Percentiles rank a stretch among this genome's conserved stretches.
Evolutionary conservation across 331 rosid genomes (phyloP).

Genomic region (Cydonia oblonga): DNA sequence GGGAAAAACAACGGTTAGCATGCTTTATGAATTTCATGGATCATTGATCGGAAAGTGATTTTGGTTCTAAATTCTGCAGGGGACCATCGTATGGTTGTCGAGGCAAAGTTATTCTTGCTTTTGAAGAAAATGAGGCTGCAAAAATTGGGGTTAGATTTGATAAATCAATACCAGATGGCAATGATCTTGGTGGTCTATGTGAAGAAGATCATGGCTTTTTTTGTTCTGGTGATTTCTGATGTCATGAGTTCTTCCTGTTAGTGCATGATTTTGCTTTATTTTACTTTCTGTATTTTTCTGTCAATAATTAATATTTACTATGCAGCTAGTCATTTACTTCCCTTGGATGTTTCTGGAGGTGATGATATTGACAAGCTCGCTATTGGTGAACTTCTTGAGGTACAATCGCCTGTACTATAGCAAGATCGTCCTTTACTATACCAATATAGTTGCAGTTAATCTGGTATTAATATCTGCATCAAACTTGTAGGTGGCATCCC

Average conservation of each 20-base stretch:
- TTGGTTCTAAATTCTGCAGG: slow-evolving; percentile 31
- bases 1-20: neutral
- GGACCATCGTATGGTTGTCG: slow-evolving; percentile 83
- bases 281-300: slow-evolving; percentile 1
- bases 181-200: slow-evolving; percentile 86
- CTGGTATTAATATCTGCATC: slow-evolving; percentile 15
- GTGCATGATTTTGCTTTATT: neutral
- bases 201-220: slow-evolving; percentile 89
- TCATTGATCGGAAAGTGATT: neutral
- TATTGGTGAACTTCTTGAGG: slow-evolving; percentile 84
- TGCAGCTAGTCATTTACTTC: slow-evolving; percentile 67
- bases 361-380: slow-evolving; percentile 78
- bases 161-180: slow-evolving; percentile 83
- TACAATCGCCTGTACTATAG: neutral
- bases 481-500: slow-evolving; percentile 42
- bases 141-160: slow-evolving; percentile 97
- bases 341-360: slow-evolving; percentile 61
- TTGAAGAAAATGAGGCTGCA: slow-evolving; percentile 74
- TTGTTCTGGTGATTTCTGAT: slow-evolving; percentile 59
- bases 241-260: neutral
- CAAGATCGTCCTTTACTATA: neutral
- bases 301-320: slow-evolving; percentile 8
- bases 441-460: slow-evolving; percentile 4
- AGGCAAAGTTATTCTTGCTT: slow-evolving; percentile 78
- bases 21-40: neutral